Evolutionary conservation across 768 basidiomycete species (phyloP).

Genomic region (Tylopilus sp.): DNA sequence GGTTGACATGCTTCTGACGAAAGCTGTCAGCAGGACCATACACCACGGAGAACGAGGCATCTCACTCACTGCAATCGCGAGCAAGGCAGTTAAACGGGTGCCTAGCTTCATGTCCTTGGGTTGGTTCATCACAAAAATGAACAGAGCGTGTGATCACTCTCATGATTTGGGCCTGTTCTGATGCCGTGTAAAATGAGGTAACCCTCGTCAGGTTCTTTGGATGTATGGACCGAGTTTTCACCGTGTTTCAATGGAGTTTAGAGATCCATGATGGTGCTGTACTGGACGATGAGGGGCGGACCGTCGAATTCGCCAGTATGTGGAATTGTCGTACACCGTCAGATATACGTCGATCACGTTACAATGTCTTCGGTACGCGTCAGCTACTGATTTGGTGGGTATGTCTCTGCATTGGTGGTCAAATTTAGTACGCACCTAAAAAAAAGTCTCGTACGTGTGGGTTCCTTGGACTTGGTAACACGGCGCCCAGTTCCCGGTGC

Average conservation of each 20-base stretch:
- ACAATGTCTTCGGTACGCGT: not conserved
- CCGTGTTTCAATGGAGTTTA: too few species aligned
- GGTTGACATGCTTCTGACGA: conserved; percentile 6
- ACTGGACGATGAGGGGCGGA: not conserved
- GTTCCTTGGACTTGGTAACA: too few species aligned
- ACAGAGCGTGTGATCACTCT: not conserved
- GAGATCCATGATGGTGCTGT: too few species aligned
- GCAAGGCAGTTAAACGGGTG: conserved; percentile 3
- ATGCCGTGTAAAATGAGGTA: not conserved
- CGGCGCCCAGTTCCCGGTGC: too few species aligned
- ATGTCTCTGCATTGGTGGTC: not conserved
- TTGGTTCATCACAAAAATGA: not conserved
- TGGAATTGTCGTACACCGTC: not conserved
- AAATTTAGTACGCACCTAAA: not conserved
- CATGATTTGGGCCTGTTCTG: not conserved
- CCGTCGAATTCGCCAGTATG: not conserved
- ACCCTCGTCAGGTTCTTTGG: too few species aligned
- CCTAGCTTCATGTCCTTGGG: conserved; percentile 9
- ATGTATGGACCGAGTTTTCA: not conserved
- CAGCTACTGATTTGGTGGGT: too few species aligned
- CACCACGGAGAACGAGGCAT: not conserved
- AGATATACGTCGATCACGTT: not conserved
- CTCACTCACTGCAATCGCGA: conserved; percentile 9
- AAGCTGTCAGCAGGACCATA: not conserved
- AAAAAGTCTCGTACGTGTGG: too few species aligned